Evolutionary conservation across 2,329 filamentous ascomycete genomes (phyloP).

Genomic region (Neonectria coccinea): DNA sequence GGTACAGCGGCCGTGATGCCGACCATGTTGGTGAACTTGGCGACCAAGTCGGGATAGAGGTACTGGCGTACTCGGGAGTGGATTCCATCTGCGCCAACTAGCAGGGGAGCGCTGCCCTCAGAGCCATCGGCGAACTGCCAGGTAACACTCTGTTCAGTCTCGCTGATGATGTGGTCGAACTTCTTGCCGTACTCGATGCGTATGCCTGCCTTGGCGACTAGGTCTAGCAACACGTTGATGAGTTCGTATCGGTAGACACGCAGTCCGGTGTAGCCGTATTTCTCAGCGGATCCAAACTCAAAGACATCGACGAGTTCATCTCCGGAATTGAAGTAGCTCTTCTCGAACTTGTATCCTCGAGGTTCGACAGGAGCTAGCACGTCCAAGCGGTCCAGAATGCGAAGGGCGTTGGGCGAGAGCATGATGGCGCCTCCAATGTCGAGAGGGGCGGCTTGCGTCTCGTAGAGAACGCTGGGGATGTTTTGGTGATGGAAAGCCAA

Average conservation of each 20-base stretch:
- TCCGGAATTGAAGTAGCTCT: constrained; percentile 58
- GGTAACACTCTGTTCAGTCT: constrained; percentile 54
- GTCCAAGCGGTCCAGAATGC: constrained; percentile 62
- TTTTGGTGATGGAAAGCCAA: constrained; percentile 64
- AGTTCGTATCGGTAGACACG: constrained; percentile 66
- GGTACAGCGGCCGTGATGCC: constrained; percentile 53
- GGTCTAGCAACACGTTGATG: constrained; percentile 59
- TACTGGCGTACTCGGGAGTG: constrained; percentile 66
- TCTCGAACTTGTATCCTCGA: constrained; percentile 64
- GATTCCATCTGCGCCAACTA: constrained; percentile 71
- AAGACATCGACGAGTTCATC: constrained; percentile 53
- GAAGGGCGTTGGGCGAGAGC: constrained; percentile 69
- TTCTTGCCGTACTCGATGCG: constrained; percentile 60
- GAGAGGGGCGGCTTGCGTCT: constrained; percentile 57
- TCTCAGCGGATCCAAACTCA: constrained; percentile 59
- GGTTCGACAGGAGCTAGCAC: constrained; percentile 59
- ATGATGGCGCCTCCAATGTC: constrained; percentile 67
- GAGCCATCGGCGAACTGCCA: constrained; percentile 62
- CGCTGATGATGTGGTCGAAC: constrained; percentile 57
- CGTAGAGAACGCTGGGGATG: constrained; percentile 65
- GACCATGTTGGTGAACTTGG: constrained; percentile 62
- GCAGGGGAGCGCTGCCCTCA: constrained; percentile 52
- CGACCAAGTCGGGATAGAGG: constrained; percentile 60
- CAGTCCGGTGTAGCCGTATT: constrained; percentile 65
- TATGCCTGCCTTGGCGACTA: constrained; percentile 55